Evolutionary conservation across 2,329 filamentous ascomycete genomes (phyloP).

Genomic region (Colletotrichum euphorbiae): DNA sequence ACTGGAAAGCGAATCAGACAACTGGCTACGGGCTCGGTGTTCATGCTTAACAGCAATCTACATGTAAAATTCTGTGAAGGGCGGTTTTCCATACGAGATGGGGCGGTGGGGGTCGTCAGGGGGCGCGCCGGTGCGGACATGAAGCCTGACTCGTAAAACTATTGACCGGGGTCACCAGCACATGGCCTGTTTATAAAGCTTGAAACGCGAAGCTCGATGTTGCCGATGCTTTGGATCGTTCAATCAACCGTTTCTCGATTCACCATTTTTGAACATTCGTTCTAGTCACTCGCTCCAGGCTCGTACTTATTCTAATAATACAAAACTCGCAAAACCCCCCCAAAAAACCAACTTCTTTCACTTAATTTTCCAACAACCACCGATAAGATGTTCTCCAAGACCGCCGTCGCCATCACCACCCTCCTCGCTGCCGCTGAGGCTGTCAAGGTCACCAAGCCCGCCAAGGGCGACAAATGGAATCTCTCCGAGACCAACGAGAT

Average conservation of each 20-base stretch:
- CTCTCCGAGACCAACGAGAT: slow-evolving; percentile 36
- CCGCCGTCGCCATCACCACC: slow-evolving; percentile 30
- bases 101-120: slow-evolving; percentile 31
- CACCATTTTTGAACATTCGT: slow-evolving; percentile 30
- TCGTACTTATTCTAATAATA: slow-evolving; percentile 31
- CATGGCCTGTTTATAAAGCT: slow-evolving; percentile 37
- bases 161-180: slow-evolving; percentile 21
- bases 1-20: slow-evolving; percentile 12
- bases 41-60: slow-evolving; percentile 36
- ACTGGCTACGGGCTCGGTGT: slow-evolving; percentile 8
- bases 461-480: slow-evolving; percentile 36
- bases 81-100: slow-evolving; percentile 38
- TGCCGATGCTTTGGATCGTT: neutral
- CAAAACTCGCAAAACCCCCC: neutral
- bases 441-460: slow-evolving; percentile 33
- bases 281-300: slow-evolving; percentile 38
- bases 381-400: slow-evolving; percentile 39
- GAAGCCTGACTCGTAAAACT: slow-evolving; percentile 29
- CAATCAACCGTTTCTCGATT: slow-evolving; percentile 34
- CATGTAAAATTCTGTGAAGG: slow-evolving; percentile 30
- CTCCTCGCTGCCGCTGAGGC: slow-evolving; percentile 34
- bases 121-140: slow-evolving; percentile 5
- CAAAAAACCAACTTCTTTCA: slow-evolving; percentile 1
- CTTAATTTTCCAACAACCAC: neutral
- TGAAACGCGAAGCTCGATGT: slow-evolving; percentile 17